These are phyloP conservation scores for Lachnellula occidentalis DNA, from an alignment of 2,329 filamentous ascomycete species.

Conservation along the genomic window DNA sequence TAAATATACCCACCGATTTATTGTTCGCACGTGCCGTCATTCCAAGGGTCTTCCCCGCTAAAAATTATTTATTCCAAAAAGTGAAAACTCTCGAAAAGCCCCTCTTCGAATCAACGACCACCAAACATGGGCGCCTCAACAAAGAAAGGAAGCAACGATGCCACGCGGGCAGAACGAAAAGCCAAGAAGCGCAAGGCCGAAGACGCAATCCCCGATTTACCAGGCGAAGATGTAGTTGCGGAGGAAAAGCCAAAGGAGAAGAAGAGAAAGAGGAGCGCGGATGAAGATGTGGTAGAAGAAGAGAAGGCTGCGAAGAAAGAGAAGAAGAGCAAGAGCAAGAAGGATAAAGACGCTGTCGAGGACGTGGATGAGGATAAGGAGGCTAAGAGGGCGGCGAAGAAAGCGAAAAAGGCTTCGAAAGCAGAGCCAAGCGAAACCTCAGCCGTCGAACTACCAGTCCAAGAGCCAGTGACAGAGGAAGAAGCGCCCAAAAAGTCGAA, in stretches of 20 bases:
- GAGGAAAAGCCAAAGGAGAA: conserved; percentile 22
- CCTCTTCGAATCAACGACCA: not conserved
- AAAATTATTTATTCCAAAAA: not conserved
- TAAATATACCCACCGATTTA: not conserved
- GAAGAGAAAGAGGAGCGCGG: conserved; percentile 3
- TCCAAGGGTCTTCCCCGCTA: not conserved
- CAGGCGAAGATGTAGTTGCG: conserved; percentile 22
- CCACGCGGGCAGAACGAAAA: conserved; percentile 30
- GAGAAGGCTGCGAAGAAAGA: conserved; percentile 16
- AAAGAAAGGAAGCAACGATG: conserved; percentile 19
- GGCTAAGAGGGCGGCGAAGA: conserved; percentile 7
- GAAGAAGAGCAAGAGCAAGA: conserved; percentile 20
- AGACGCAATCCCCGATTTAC: conserved; percentile 31
- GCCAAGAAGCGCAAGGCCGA: conserved; percentile 31
- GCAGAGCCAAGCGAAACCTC: conserved; percentile 5
- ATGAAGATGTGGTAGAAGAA: conserved; percentile 19
- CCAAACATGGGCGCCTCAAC: conserved; percentile 18
- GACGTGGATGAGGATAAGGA: conserved; percentile 1
- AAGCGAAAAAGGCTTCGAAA: conserved; percentile 8
- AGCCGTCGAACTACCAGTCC: conserved; percentile 18
- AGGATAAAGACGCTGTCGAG: not conserved
- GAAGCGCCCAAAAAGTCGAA: conserved; percentile 30
- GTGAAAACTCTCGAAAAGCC: not conserved
- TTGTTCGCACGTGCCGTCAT: not conserved
- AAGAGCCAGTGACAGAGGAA: conserved; percentile 14